Base-by-base conservation (phyloP, 371 early-diverging fungal genomes). In the Mortierella sp. region DNA sequence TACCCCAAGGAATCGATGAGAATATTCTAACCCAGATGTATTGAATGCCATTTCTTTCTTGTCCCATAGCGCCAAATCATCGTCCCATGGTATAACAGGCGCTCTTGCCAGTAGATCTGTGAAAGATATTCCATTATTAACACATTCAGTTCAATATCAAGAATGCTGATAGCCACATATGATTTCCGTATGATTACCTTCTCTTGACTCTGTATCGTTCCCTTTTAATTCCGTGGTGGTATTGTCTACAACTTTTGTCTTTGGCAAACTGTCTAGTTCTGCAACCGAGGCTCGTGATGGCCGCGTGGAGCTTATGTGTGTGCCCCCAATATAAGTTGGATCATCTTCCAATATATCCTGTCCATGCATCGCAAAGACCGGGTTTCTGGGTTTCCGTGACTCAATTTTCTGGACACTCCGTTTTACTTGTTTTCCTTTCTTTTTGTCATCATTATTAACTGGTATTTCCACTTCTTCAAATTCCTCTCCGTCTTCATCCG, bases 41-140 rank as follows among this genome's bases (percentile, higher is more conserved):
- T 92, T 91, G 69, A 90, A 89, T 57, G 86, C 87, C 9, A 92
- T 87, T n/a, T 84, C 80, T 6, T 81, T 84, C 65, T 88, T 86
- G 61, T 90, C 91, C 94, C 94, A 94, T 58, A 92, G 88, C n/a
- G 88, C 87, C 36, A 94, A 72, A 71, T 92, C 94, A 0, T 90
- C 87, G 4, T 89, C 94, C 87, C 90, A 93, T 41, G 88, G 88
- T 9, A 93, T 86, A 0, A 93, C 86, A 0, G 94, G 94, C 19
- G 94, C 94, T 22, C 81, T 67, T 8, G 81, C 71, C 62, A 80
- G 28, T 1, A 80, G 60, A 16, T 70, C 81, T 80, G 53, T 7
- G 28, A n/a, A 15, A 48, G 21, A 1, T 19, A 55, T 2, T 28
- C 28, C 7, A 13, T 24, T 13, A n/a, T 40, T 11, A 41, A 2